phyloP scores from a whole-genome alignment of 805 yeast species.

The Saccharomycopsis malanga region DNA sequence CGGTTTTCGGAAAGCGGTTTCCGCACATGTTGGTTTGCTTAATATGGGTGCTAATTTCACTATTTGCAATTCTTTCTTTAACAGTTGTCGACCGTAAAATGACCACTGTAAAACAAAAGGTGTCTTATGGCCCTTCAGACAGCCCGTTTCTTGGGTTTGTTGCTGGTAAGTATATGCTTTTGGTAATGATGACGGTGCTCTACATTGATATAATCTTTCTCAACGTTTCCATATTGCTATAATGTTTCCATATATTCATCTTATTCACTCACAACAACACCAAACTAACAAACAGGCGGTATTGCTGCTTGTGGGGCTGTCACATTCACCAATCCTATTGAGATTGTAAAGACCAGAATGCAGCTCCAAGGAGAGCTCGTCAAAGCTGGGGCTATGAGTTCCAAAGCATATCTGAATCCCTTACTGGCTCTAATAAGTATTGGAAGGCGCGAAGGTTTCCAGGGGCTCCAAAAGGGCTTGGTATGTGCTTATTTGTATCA shows the following conservation, averaged over 20 bases:
- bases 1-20: too few relatives aligned
- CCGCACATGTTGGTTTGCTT: too few relatives aligned
- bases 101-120: too few relatives aligned
- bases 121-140: too few relatives aligned
- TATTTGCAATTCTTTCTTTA: too few relatives aligned
- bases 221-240: background rate
- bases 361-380: constrained; percentile 91
- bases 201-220: too few relatives aligned
- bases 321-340: constrained; percentile 93
- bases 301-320: constrained; percentile 96
- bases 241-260: background rate
- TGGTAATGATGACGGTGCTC: background rate
- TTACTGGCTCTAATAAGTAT: constrained; percentile 74
- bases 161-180: constrained; percentile 5
- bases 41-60: too few relatives aligned
- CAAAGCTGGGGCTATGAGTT: constrained; percentile 41
- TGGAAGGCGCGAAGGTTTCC: constrained; percentile 72
- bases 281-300: too few relatives aligned
- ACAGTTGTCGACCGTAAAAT: too few relatives aligned
- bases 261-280: background rate
- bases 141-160: constrained; percentile 6
- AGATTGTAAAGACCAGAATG: constrained; percentile 90
- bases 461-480: constrained; percentile 86
- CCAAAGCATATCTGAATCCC: constrained; percentile 67
- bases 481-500: constrained; percentile 87